Conservation (phyloP, 2,329 filamentous ascomycete species). For the Fusarium redolens region DNA sequence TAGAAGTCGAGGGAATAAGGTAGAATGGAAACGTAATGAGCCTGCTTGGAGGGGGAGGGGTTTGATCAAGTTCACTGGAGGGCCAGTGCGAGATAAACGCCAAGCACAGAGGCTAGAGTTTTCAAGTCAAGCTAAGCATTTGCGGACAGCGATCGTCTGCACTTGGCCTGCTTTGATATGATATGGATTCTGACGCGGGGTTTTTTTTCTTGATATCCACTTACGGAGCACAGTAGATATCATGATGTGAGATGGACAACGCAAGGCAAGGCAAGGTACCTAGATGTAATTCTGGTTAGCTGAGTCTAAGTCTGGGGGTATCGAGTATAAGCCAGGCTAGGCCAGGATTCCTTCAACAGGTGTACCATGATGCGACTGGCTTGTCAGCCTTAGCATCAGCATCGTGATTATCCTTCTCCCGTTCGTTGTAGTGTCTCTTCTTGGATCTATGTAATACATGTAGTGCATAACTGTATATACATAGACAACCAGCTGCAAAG, state of each 20-base stretch:
- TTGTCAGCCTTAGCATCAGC: constrained; percentile 11
- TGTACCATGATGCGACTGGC: constrained; percentile 9
- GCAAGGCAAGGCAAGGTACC: constrained; percentile 35
- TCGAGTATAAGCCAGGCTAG: neutral
- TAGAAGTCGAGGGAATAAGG: neutral
- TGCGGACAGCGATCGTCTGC: constrained; percentile 34
- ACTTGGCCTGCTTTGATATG: constrained; percentile 25
- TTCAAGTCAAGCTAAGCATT: constrained; percentile 31
- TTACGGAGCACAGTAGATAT: constrained; percentile 19
- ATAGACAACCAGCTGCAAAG: constrained; percentile 15
- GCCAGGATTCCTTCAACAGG: neutral
- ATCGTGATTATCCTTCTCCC: neutral
- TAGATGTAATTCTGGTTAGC: constrained; percentile 29
- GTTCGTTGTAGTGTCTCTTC: neutral
- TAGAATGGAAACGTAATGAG: constrained; percentile 38
- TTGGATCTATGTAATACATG: neutral
- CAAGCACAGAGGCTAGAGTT: constrained; percentile 21
- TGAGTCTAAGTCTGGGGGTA: constrained; percentile 34
- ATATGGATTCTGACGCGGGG: constrained; percentile 32
- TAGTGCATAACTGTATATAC: neutral
- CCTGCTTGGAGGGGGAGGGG: constrained; percentile 26
- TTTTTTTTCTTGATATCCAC: constrained; percentile 35
- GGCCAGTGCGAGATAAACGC: constrained; percentile 31
- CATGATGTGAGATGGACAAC: constrained; percentile 32
- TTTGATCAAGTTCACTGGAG: constrained; percentile 6